These are phyloP conservation scores for Pachysandra terminalis DNA, from an alignment of 164 flowering plant species.

Conservation along the genomic window DNA sequence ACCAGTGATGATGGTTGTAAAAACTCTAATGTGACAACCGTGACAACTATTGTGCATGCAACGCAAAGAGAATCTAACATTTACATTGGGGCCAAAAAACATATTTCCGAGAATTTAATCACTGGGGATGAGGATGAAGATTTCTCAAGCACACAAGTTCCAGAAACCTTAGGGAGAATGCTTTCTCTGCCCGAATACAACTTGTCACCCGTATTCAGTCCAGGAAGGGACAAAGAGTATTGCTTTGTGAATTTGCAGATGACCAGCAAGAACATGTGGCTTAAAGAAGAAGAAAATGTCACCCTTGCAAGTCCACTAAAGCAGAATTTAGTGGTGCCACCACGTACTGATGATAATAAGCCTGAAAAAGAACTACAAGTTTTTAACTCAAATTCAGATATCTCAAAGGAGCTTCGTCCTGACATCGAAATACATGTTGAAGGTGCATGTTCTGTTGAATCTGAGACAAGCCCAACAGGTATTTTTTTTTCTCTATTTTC, in stretches of 20 bases:
- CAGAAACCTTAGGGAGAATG: constrained; percentile 63
- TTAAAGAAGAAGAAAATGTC: constrained; percentile 20
- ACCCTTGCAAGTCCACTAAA: constrained; percentile 20
- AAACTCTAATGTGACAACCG: constrained; percentile 15
- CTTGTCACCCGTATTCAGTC: constrained; percentile 57
- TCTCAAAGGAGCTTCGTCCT: constrained; percentile 14
- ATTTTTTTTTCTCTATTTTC: constrained; percentile 10
- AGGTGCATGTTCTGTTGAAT: constrained; percentile 12
- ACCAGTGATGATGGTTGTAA: constrained; percentile 10
- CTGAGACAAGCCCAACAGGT: constrained; percentile 37
- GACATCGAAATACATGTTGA: constrained; percentile 22
- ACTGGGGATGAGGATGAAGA: constrained; percentile 38
- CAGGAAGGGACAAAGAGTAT: constrained; percentile 41
- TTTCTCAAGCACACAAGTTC: constrained; percentile 20
- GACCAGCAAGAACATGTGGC: constrained; percentile 21
- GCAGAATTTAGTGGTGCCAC: constrained; percentile 20
- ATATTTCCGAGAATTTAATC: constrained; percentile 70
- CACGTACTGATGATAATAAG: constrained; percentile 16
- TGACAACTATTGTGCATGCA: constrained; percentile 21
- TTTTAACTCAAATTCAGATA: constrained; percentile 15
- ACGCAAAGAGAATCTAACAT: constrained; percentile 47
- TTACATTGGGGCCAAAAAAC: constrained; percentile 74
- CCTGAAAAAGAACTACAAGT: constrained; percentile 19
- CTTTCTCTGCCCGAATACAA: constrained; percentile 58
- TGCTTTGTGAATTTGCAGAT: constrained; percentile 27